A percentile compares a stretch with the other conserved stretches of the same genome.
Evolutionary conservation across 495 filamentous ascomycete species (phyloP).

Genomic region (Trichoderma reesei): DNA sequence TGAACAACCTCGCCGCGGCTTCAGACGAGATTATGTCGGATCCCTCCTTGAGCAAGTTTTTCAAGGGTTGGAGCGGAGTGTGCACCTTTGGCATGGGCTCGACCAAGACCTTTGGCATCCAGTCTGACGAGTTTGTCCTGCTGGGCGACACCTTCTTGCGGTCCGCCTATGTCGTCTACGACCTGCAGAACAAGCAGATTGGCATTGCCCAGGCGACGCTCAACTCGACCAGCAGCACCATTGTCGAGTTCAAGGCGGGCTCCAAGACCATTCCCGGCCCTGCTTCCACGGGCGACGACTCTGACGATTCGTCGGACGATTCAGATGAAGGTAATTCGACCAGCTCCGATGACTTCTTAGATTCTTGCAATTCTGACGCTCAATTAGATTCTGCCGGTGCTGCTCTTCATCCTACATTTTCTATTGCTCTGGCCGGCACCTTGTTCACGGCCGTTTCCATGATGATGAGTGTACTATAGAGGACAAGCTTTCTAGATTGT

Average conservation of each 20-base stretch:
- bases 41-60: conserved; percentile 14
- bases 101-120: conserved; percentile 20
- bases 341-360: not conserved
- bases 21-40: conserved; percentile 17
- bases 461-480: not conserved
- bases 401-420: not conserved
- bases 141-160: conserved; percentile 87
- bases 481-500: not conserved
- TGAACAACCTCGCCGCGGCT: conserved; percentile 38
- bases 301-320: too few species aligned
- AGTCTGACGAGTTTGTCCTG: conserved; percentile 22
- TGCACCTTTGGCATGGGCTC: conserved; percentile 38
- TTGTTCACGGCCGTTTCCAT: not conserved
- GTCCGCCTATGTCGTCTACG: conserved; percentile 89
- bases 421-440: not conserved
- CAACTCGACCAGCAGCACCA: conserved; percentile 49
- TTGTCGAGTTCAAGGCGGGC: conserved; percentile 25
- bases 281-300: not conserved
- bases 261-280: not conserved
- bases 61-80: conserved; percentile 22
- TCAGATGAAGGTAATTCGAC: not conserved
- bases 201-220: conserved; percentile 79
- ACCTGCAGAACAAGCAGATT: conserved; percentile 74
- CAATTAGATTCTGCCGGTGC: not conserved
- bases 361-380: not conserved